Conservation (phyloP, 257 asterid species). For the Solanum piurae region DNA sequence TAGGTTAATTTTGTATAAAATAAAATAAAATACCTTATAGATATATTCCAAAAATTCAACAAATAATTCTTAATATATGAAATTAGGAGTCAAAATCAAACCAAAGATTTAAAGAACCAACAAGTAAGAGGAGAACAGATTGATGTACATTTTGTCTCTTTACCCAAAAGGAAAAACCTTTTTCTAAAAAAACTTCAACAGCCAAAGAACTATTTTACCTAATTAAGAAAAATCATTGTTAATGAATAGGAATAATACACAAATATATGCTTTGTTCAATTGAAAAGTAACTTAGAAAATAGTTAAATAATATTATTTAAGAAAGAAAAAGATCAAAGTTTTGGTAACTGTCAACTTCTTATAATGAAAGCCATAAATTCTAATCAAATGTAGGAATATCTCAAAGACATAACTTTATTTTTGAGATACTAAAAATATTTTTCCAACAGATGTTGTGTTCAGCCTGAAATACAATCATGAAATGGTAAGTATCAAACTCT, state of each 20-base stretch:
- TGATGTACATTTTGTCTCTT: too few species aligned
- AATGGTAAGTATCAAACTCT: accelerated
- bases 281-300: not conserved
- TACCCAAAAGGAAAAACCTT: not conserved
- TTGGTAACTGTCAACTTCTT: not conserved
- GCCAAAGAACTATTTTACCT: not conserved
- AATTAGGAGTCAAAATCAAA: not conserved
- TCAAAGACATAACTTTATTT: not conserved
- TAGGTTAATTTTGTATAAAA: not conserved
- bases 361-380: not conserved
- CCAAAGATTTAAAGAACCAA: too few species aligned
- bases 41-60: not conserved
- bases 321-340: not conserved
- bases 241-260: not conserved
- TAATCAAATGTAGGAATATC: not conserved
- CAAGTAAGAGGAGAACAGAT: not conserved
- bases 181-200: too few species aligned
- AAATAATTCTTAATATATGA: not conserved
- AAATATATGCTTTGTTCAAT: not conserved
- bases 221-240: too few species aligned
- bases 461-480: not conserved
- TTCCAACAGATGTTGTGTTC: not conserved
- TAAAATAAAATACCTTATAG: too few species aligned
- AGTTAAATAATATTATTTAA: not conserved
- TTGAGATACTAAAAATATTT: not conserved